These are phyloP conservation scores for Iris macrosiphon DNA, from an alignment of 106 monocot genomes.

Conservation along the genomic window DNA sequence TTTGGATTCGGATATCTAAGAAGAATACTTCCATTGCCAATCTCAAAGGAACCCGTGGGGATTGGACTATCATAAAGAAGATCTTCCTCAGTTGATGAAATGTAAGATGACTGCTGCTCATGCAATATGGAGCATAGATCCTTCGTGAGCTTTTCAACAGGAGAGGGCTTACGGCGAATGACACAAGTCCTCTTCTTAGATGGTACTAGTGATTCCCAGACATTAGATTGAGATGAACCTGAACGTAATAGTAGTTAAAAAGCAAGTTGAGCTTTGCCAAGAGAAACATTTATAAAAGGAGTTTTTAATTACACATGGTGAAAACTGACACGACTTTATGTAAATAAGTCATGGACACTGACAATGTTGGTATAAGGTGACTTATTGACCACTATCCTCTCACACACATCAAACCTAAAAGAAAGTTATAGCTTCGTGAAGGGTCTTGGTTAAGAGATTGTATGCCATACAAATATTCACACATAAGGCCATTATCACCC, in stretches of 20 bases:
- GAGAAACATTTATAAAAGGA: too few relatives aligned
- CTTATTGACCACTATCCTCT: too few relatives aligned
- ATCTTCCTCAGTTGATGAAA: slow-evolving; percentile 48
- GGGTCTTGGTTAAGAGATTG: too few relatives aligned
- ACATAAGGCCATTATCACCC: too few relatives aligned
- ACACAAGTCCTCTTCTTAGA: slow-evolving; percentile 43
- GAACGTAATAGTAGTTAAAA: slow-evolving; percentile 19
- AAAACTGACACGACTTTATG: too few relatives aligned
- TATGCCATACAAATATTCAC: too few relatives aligned
- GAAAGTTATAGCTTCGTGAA: too few relatives aligned
- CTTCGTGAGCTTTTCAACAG: slow-evolving; percentile 64
- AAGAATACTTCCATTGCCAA: slow-evolving; percentile 53
- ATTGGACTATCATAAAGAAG: slow-evolving; percentile 44
- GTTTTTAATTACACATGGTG: too few relatives aligned
- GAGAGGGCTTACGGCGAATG: slow-evolving; percentile 35
- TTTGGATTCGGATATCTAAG: slow-evolving; percentile 35
- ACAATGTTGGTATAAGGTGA: too few relatives aligned
- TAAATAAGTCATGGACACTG: too few relatives aligned
- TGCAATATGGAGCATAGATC: slow-evolving; percentile 48
- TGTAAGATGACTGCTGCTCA: slow-evolving; percentile 39
- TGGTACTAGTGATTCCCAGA: slow-evolving; percentile 47
- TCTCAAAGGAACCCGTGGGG: slow-evolving; percentile 36
- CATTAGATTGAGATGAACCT: slow-evolving; percentile 45
- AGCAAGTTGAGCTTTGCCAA: too few relatives aligned
- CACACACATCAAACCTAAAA: too few relatives aligned